Conservation (phyloP, 2,329 filamentous ascomycete genomes). For the Davidsoniella virescens region DNA sequence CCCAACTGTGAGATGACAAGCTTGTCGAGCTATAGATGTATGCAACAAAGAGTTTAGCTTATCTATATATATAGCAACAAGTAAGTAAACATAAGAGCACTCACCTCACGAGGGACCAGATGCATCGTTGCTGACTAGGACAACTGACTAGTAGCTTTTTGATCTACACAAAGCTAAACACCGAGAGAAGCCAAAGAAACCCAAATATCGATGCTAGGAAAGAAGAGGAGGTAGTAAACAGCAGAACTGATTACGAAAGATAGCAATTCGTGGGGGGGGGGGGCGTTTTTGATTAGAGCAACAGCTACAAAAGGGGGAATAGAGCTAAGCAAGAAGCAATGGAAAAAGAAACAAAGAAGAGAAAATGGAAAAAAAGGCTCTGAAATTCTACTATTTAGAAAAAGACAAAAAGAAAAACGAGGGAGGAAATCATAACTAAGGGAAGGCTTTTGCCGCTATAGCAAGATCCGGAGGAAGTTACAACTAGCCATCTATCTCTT, state of each 20-base stretch:
- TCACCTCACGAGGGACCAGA: conserved; percentile 32
- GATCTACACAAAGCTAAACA: neutral
- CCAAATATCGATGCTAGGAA: no score
- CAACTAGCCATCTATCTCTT: no score
- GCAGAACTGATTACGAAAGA: no score
- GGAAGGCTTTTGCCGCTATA: no score
- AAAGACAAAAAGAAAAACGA: neutral
- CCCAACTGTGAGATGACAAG: conserved; percentile 83
- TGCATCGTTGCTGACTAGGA: conserved; percentile 22
- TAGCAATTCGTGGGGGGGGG: no score
- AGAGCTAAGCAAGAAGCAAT: neutral
- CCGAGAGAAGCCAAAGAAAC: no score
- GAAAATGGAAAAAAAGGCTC: neutral
- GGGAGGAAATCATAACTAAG: no score
- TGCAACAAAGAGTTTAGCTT: conserved; percentile 12
- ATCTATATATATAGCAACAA: neutral
- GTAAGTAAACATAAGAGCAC: conserved; percentile 11
- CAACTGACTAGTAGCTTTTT: neutral
- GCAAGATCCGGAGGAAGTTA: no score
- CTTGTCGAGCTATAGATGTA: conserved; percentile 63
- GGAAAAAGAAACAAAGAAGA: conserved; percentile 1
- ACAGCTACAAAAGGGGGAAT: neutral
- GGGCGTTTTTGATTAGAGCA: no score
- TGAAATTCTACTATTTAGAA: neutral
- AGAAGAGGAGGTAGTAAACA: no score